Evolutionary conservation across 169 alveolate species (phyloP), one percentile per base, ranked within the genome.

Genomic region (Plasmodium adleri): DNA sequence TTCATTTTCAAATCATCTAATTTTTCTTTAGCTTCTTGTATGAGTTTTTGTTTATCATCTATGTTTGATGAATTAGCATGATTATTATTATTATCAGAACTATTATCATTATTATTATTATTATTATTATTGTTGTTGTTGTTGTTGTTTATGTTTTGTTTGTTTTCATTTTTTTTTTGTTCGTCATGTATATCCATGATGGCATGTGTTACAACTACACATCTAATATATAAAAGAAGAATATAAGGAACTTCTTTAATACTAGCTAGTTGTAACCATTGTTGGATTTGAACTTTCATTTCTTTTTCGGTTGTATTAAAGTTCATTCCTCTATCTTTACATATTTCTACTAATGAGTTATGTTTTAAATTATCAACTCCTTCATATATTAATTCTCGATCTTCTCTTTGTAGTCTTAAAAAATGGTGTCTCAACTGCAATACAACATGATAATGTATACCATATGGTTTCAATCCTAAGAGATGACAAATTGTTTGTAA

Each of bases 161-260:
- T 7, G 8, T 32, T 32, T 32, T 32, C 9, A 52, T 15, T 52
- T 52, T 17, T 71, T 24, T 66, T 67, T 1, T 63, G 10, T 47
- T 10, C 58, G 1, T 78, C 95, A 17, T 94, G 90, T 54, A 94
- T 92, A 58, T 88, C 93, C 96, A 94, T 94, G 15, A 95, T 95
- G 28, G 93, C 94, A 67, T 95, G 98, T 0, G 97, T 94, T 94
- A 96, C 94, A 45, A 96, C 94, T 39, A 96, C 94, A 90, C 97
- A 95, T 54, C 98, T 94, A 49, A 95, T 93, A 96, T 97, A 96
- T 28, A 96, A 91, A 66, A 96, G 92, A 64, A 96, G 76, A 4
- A 95, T 90, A 15, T 95, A 96, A 5, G 97, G 96, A 0, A 96
- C 94, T 75, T 96, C 97, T 22, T 93, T 91, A 75, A 93, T 95